Conservation (phyloP, 2,329 filamentous ascomycete genomes). For the Ceratocystis papillata region DNA sequence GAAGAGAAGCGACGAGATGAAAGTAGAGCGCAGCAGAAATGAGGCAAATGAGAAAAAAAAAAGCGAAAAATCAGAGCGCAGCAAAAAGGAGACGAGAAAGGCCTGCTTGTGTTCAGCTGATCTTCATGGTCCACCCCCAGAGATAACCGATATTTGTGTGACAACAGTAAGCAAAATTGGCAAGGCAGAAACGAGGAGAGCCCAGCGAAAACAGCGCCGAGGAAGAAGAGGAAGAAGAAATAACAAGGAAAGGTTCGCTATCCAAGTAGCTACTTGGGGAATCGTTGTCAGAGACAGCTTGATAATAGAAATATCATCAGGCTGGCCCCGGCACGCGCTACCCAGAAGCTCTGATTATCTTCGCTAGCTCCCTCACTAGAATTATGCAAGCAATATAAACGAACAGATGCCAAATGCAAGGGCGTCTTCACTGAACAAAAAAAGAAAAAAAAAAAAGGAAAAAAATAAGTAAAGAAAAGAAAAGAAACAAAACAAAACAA, state of each 20-base stretch:
- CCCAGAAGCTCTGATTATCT: too few relatives aligned
- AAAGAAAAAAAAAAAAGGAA: too few relatives aligned
- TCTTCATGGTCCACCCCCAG: not conserved
- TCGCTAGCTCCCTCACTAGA: too few relatives aligned
- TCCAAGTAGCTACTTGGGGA: too few relatives aligned
- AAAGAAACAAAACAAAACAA: not conserved
- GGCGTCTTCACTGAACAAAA: not conserved
- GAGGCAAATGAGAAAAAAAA: not conserved
- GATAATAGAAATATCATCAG: too few relatives aligned
- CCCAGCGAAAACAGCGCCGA: not conserved
- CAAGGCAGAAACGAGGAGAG: not conserved
- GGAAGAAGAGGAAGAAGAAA: not conserved
- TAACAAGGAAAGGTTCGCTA: not conserved
- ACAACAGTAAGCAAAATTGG: not conserved
- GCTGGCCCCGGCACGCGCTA: too few relatives aligned
- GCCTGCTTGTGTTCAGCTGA: not conserved
- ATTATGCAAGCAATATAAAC: too few relatives aligned
- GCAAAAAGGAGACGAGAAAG: too few relatives aligned
- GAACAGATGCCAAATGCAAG: too few relatives aligned
- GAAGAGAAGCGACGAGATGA: not conserved
- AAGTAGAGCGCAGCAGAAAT: not conserved
- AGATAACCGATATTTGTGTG: constrained; percentile 2
- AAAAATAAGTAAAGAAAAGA: not conserved
- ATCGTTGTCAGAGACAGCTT: too few relatives aligned
- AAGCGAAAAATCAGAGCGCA: not conserved